Conservation (phyloP, 1,139 yeast species). For the Hyphopichia fennica region DNA sequence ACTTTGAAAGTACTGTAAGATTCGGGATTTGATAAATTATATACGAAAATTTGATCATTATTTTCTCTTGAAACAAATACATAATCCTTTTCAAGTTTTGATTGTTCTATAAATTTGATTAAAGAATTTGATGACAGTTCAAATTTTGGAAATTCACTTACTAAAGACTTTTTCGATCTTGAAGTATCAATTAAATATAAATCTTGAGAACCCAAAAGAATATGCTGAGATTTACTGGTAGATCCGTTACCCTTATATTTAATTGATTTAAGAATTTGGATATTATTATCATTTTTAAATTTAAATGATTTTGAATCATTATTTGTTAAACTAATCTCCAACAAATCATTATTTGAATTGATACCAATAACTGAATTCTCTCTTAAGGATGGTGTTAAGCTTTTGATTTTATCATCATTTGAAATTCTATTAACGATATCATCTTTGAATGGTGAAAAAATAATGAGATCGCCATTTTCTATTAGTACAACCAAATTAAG, state of each 20-base stretch:
- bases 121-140: neutral
- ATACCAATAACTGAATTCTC: conserved; percentile 20
- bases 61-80: conserved; percentile 8
- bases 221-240: conserved; percentile 9
- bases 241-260: conserved; percentile 7
- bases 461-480: conserved; percentile 36
- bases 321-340: conserved; percentile 17
- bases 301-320: conserved; percentile 17
- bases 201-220: conserved; percentile 11
- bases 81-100: conserved; percentile 6
- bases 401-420: conserved; percentile 20
- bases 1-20: conserved; percentile 4
- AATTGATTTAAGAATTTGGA: conserved; percentile 9
- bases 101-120: conserved; percentile 8
- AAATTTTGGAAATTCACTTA: conserved; percentile 6
- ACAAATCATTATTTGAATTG: conserved; percentile 8
- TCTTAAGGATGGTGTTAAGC: conserved; percentile 15
- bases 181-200: conserved; percentile 14
- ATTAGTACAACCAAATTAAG: conserved; percentile 35
- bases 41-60: conserved; percentile 5
- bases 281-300: conserved; percentile 10
- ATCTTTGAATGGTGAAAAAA: conserved; percentile 42
- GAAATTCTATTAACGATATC: conserved; percentile 33
- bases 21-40: conserved; percentile 8
- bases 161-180: conserved; percentile 10